phyloP scores from a whole-genome alignment of 257 asterid genomes.

The Agastache rugosa region DNA sequence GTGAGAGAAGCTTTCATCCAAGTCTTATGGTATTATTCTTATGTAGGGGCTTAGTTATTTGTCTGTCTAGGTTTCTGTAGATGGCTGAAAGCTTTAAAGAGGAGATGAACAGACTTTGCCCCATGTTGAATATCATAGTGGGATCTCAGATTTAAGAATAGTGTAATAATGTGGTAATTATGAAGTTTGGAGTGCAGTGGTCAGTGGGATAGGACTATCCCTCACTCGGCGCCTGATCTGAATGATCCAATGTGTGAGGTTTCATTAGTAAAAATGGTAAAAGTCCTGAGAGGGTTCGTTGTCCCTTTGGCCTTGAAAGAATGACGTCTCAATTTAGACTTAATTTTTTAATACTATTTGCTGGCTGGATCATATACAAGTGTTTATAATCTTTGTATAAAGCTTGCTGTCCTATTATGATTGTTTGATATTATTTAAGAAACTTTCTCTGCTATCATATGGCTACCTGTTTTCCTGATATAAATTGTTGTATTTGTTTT shows the following conservation, averaged over 20 bases:
- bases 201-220: not conserved
- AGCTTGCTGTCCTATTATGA: not conserved
- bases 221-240: not conserved
- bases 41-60: slow-evolving; percentile 14
- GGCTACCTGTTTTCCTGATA: slow-evolving; percentile 33
- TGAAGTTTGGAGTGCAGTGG: not conserved
- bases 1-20: not conserved
- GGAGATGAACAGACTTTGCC: not conserved
- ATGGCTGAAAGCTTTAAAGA: slow-evolving; percentile 20
- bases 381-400: slow-evolving; percentile 18
- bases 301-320: slow-evolving; percentile 3
- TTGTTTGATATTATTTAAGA: not conserved
- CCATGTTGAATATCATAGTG: slow-evolving; percentile 8
- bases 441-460: slow-evolving; percentile 17
- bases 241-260: not conserved
- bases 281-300: not conserved
- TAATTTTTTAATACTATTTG: slow-evolving; percentile 12
- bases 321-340: slow-evolving; percentile 24
- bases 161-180: not conserved
- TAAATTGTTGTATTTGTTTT: slow-evolving; percentile 43
- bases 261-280: not conserved
- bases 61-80: slow-evolving; percentile 3
- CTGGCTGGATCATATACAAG: slow-evolving; percentile 24
- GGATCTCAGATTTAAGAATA: slow-evolving; percentile 22
- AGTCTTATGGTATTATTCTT: not conserved